A percentile compares a stretch with the other conserved stretches of the same genome.
Evolutionary conservation across 352 stramenopile genomes (phyloP).

Genomic region (Phytophthora idaei): DNA sequence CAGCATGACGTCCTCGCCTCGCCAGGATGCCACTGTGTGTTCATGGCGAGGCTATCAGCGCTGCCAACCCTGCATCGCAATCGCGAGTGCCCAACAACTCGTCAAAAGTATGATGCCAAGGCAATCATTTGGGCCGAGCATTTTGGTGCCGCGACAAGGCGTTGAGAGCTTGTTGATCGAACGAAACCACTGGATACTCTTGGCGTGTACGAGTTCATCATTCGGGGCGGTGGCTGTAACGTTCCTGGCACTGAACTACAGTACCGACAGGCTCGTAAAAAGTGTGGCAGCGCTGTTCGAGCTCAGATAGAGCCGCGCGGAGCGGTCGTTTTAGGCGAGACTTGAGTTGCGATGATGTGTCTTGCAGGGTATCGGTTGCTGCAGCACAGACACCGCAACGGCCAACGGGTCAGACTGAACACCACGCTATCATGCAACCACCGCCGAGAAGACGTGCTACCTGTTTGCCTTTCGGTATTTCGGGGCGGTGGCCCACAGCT

Average conservation of each 20-base stretch:
- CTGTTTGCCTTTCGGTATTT: background rate
- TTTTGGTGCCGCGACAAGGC: slow-evolving; percentile 21
- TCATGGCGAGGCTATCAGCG: background rate
- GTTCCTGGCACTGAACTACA: too few relatives aligned
- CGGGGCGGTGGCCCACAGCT: background rate
- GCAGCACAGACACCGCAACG: slow-evolving; percentile 8
- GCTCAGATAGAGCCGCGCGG: slow-evolving; percentile 13
- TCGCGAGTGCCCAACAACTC: slow-evolving; percentile 26
- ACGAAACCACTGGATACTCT: slow-evolving; percentile 38
- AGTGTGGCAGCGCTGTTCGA: slow-evolving; percentile 9
- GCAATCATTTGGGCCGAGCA: slow-evolving; percentile 16
- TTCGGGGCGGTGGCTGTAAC: slow-evolving; percentile 7
- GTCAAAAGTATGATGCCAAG: slow-evolving; percentile 17
- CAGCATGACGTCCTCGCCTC: slow-evolving; percentile 23
- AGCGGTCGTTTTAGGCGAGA: slow-evolving; percentile 4
- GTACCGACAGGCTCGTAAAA: background rate
- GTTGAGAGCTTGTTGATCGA: slow-evolving; percentile 19
- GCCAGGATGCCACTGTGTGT: slow-evolving; percentile 12
- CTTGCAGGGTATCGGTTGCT: background rate
- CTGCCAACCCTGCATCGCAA: slow-evolving; percentile 6
- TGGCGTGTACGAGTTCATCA: slow-evolving; percentile 17
- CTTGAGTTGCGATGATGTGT: slow-evolving; percentile 1
- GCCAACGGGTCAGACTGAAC: background rate
- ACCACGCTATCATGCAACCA: background rate
- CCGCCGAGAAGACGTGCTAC: background rate